A percentile compares a stretch with the other conserved stretches of the same genome.
These are phyloP conservation scores for Claviceps digitariae DNA, from an alignment of 2,329 filamentous ascomycete genomes.

Conservation along the genomic window DNA sequence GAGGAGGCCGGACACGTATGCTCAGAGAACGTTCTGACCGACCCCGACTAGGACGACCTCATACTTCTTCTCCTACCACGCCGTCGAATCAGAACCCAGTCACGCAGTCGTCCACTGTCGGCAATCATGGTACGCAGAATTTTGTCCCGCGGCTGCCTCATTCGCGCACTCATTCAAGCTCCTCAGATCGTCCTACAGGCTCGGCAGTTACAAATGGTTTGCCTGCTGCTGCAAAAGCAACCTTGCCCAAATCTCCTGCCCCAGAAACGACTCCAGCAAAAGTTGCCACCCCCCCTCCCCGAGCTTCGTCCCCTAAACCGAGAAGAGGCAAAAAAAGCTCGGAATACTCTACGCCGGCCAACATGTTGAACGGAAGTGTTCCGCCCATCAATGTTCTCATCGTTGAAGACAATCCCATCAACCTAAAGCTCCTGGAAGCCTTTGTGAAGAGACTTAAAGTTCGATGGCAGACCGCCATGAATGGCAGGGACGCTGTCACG, in stretches of 20 bases:
- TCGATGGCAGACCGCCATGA: slow-evolving; percentile 93
- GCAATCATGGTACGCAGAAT: slow-evolving; percentile 22
- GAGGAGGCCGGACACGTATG: slow-evolving; percentile 43
- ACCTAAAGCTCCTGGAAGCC: slow-evolving; percentile 80
- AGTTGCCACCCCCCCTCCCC: slow-evolving; percentile 39
- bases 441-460: slow-evolving; percentile 95
- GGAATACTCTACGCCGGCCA: slow-evolving; percentile 36
- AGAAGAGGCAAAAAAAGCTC: slow-evolving; percentile 42
- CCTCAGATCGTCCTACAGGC: slow-evolving; percentile 35
- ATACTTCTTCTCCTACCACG: slow-evolving; percentile 71
- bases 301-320: slow-evolving; percentile 32
- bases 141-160: slow-evolving; percentile 28
- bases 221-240: slow-evolving; percentile 34
- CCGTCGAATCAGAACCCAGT: slow-evolving; percentile 16
- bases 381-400: slow-evolving; percentile 96
- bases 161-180: slow-evolving; percentile 45
- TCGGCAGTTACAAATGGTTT: slow-evolving; percentile 24
- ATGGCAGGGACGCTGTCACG: slow-evolving; percentile 80
- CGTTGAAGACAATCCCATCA: slow-evolving; percentile 98
- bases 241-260: slow-evolving; percentile 37
- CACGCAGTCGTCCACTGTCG: slow-evolving; percentile 14
- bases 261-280: slow-evolving; percentile 30
- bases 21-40: slow-evolving; percentile 43
- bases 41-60: slow-evolving; percentile 52
- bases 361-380: slow-evolving; percentile 65